Conservation (phyloP, 257 asterid species). For the Capsicum chinense region DNA sequence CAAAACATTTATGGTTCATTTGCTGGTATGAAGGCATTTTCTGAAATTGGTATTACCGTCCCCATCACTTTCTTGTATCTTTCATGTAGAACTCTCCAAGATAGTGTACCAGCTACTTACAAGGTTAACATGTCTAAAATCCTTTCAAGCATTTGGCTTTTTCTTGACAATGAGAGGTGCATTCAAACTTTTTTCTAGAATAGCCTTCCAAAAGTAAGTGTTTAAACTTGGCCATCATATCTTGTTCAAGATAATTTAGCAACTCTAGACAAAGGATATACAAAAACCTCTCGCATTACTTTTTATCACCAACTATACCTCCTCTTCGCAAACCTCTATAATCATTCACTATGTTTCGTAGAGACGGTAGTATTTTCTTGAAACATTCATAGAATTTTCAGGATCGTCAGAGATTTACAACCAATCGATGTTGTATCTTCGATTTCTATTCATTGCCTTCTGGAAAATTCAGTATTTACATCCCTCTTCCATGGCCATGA, state of each 20-base stretch:
- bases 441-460: not conserved
- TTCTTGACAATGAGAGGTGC: not conserved
- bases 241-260: slow-evolving; percentile 11
- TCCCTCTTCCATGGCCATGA: slow-evolving; percentile 1
- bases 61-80: not conserved
- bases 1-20: not conserved
- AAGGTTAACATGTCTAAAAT: not conserved
- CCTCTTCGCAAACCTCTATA: not conserved
- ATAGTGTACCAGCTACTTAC: not conserved
- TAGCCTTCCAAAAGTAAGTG: not conserved
- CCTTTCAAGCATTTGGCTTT: not conserved
- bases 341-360: slow-evolving; percentile 8
- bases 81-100: slow-evolving; percentile 9
- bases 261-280: not conserved
- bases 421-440: slow-evolving; percentile 12
- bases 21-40: not conserved
- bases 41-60: not conserved
- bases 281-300: not conserved
- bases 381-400: not conserved
- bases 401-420: not conserved
- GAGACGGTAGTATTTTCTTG: not conserved
- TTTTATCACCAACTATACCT: not conserved
- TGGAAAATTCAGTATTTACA: not conserved
- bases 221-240: not conserved
- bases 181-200: not conserved